These are phyloP conservation scores for Solanum bulbocastanum DNA, from an alignment of 257 asterid genomes.

Conservation along the genomic window DNA sequence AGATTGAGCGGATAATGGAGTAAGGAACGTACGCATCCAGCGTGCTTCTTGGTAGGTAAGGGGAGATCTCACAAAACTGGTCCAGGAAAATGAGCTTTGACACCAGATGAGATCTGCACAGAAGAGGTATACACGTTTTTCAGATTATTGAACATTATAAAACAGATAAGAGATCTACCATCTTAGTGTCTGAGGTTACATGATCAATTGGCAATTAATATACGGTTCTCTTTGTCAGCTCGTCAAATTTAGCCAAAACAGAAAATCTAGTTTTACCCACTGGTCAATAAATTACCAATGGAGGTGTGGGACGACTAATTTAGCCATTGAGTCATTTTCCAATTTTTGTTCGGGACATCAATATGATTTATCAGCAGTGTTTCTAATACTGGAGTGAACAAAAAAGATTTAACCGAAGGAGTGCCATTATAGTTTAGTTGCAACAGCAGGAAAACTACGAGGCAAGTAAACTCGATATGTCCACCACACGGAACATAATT, in stretches of 20 bases:
- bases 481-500: neutral
- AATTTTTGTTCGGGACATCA: neutral
- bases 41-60: slow-evolving; percentile 72
- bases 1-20: slow-evolving; percentile 73
- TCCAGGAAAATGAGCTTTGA: slow-evolving; percentile 92
- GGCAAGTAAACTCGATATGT: neutral
- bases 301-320: neutral
- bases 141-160: neutral
- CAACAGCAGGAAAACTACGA: neutral
- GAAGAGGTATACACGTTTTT: neutral
- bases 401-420: neutral
- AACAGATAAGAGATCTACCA: neutral
- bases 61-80: slow-evolving; percentile 79
- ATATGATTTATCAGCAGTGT: neutral
- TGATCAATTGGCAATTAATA: neutral
- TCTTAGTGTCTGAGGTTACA: neutral
- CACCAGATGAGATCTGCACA: slow-evolving; percentile 54
- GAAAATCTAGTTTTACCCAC: neutral
- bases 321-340: neutral
- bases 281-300: neutral
- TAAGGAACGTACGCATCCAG: slow-evolving; percentile 79
- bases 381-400: neutral
- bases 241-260: neutral
- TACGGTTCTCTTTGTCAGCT: neutral
- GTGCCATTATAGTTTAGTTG: neutral